Percentiles rank a stretch among this genome's conserved stretches.
These are phyloP conservation scores for Myxozyma lipomycoides DNA, from an alignment of 805 yeast genomes.

Conservation along the genomic window DNA sequence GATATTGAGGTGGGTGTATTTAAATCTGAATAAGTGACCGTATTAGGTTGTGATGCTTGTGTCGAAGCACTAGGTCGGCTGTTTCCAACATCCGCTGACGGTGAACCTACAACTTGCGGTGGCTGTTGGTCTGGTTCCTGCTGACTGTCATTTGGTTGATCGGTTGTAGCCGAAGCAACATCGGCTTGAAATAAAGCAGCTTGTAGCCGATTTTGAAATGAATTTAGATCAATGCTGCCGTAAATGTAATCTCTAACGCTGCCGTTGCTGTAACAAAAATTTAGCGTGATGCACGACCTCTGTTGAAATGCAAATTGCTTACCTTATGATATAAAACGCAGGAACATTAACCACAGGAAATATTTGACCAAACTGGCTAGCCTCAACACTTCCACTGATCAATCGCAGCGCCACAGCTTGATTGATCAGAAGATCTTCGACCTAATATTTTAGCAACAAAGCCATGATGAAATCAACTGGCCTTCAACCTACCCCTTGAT, in stretches of 20 bases:
- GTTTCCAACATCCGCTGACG: no score
- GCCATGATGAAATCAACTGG: no score
- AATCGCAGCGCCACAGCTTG: slow-evolving; percentile 45
- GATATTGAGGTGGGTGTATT: no score
- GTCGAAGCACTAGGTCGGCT: no score
- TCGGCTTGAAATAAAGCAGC: no score
- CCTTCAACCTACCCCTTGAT: slow-evolving; percentile 13
- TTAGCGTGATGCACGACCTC: slow-evolving; percentile 2
- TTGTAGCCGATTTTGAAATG: slow-evolving; percentile 6
- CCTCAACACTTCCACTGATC: slow-evolving; percentile 44
- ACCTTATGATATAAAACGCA: slow-evolving; percentile 51
- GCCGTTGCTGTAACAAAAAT: slow-evolving; percentile 29
- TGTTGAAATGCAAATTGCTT: not conserved
- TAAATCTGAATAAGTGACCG: no score
- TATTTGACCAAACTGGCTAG: slow-evolving; percentile 49
- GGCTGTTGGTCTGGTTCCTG: no score
- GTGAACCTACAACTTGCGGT: no score
- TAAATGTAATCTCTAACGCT: slow-evolving; percentile 15
- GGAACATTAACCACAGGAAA: slow-evolving; percentile 53
- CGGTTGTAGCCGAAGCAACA: no score
- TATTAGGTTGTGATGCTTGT: no score
- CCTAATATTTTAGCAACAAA: slow-evolving; percentile 6
- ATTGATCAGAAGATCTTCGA: slow-evolving; percentile 25
- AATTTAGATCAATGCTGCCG: slow-evolving; percentile 15
- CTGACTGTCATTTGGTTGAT: no score